Evolutionary conservation across 176 grass and related monocot species (phyloP), one percentile per base, ranked within the genome.

Genomic region (Themeda triandra): DNA sequence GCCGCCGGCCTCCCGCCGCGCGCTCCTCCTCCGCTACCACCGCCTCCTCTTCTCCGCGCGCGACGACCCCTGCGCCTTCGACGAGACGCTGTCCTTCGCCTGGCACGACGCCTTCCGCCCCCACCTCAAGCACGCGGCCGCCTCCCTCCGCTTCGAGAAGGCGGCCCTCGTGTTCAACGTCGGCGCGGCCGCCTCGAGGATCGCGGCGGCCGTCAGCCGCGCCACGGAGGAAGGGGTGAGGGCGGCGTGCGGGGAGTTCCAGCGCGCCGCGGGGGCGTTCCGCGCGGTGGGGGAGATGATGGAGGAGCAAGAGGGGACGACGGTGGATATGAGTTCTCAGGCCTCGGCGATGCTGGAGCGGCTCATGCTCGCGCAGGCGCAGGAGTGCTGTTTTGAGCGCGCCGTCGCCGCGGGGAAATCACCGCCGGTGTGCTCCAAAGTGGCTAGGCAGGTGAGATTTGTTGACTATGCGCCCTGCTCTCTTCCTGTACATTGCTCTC

Each of bases 291-390:
- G 79, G 44, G 72, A 90, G 75, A 87, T 81, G 84, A 87, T 87
- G 84, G 87, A 88, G 8, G 91, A 75, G 58, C 77, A 78, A 18
- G 80, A 56, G 31, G 91, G 68, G 28, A 56, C 51, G 19, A 93
- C 85, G 12, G 67, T 98, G 44, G 92, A 98, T 92, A 71, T 98
- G 82, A 83, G 82, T n/a, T 63, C 77, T 1, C 85, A 93, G 87
- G 77, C 91, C 29, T 31, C 85, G 3, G 77, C 58, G 64, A 88
- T 95, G 92, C 78, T 98, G 86, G 92, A 93, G 78, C 75, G 58
- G 70, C 82, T 98, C 40, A 98, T 98, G 95, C 92, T 98, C 32
- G 92, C 95, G 35, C 92, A 98, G 85, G 92, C 92, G 40, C 92
- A 98, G 85, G 90, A 95, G 76, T 98, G 92, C 82, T 94, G 90